A percentile compares a stretch with the other conserved stretches of the same genome.
These are phyloP conservation scores for Moesziomyces sp. DNA, from an alignment of 1,284 basidiomycete species.

Conservation along the genomic window DNA sequence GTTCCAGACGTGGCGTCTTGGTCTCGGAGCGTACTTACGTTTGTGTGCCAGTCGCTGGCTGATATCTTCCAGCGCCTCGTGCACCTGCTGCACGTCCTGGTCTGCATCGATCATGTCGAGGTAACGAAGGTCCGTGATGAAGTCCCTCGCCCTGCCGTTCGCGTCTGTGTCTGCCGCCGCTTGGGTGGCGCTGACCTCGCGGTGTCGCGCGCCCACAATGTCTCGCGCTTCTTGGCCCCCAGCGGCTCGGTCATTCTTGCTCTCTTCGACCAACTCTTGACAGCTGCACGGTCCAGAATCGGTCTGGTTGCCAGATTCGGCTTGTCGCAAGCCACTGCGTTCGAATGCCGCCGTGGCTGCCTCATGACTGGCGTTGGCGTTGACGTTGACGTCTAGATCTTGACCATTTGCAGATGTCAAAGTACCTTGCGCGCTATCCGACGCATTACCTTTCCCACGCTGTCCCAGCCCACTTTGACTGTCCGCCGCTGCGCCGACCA, in stretches of 20 bases:
- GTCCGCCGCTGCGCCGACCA: background rate
- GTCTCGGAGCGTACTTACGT: constrained; percentile 15
- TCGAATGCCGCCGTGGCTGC: background rate
- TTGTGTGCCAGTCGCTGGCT: constrained; percentile 19
- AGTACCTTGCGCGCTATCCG: constrained; percentile 8
- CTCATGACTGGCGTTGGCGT: constrained; percentile 6
- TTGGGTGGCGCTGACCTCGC: constrained; percentile 1
- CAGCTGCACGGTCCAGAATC: constrained; percentile 1
- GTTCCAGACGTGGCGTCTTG: background rate
- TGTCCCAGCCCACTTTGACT: background rate
- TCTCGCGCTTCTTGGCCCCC: constrained; percentile 19
- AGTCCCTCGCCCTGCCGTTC: constrained; percentile 10
- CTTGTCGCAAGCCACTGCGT: background rate
- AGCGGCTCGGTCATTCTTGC: constrained; percentile 7
- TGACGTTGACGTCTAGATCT: constrained; percentile 11
- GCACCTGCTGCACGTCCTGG: constrained; percentile 35
- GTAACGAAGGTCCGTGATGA: constrained; percentile 18
- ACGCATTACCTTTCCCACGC: constrained; percentile 8
- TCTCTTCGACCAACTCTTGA: constrained; percentile 7
- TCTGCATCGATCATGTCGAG: constrained; percentile 34
- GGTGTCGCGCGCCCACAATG: constrained; percentile 11
- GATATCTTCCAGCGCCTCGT: constrained; percentile 26
- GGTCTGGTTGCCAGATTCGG: background rate
- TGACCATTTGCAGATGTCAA: background rate
- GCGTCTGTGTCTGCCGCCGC: background rate